Evolutionary conservation across 164 flowering plant genomes (phyloP).

Genomic region (Magnolia kwangsiensis): DNA sequence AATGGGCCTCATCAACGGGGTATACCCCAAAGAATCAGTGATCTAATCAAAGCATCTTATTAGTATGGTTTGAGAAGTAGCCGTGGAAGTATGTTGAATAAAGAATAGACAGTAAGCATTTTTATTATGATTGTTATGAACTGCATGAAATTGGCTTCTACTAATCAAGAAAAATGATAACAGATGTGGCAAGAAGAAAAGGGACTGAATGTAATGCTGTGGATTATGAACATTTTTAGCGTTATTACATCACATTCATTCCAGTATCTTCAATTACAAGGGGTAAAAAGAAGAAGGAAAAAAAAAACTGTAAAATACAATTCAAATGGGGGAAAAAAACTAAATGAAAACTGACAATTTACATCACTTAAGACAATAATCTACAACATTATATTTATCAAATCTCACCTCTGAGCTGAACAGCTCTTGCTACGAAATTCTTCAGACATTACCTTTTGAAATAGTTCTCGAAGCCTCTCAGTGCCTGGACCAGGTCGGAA

Average conservation of each 20-base stretch:
- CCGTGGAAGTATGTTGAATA: too few species aligned
- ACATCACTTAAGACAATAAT: constrained; percentile 1
- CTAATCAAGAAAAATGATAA: background rate
- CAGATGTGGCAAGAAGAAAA: background rate
- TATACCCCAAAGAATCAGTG: too few species aligned
- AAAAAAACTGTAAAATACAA: background rate
- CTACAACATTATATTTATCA: constrained; percentile 1
- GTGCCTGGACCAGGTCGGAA: constrained; percentile 84
- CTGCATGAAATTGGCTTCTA: constrained; percentile 11
- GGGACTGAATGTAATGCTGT: background rate
- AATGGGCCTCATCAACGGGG: too few species aligned
- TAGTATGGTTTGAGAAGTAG: too few species aligned
- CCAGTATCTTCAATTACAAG: background rate
- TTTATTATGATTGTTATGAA: constrained; percentile 12
- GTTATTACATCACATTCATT: background rate
- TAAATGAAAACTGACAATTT: background rate
- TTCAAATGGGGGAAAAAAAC: background rate
- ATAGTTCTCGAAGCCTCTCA: constrained; percentile 46
- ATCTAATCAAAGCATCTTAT: too few species aligned
- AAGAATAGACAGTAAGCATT: too few species aligned
- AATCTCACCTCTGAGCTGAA: constrained; percentile 20
- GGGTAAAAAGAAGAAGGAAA: background rate
- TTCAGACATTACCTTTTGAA: constrained; percentile 47
- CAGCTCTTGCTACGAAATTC: constrained; percentile 51
- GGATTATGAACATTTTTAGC: background rate